These are phyloP conservation scores for Jaltomata sinuosa DNA, from an alignment of 257 asterid species.

Conservation along the genomic window DNA sequence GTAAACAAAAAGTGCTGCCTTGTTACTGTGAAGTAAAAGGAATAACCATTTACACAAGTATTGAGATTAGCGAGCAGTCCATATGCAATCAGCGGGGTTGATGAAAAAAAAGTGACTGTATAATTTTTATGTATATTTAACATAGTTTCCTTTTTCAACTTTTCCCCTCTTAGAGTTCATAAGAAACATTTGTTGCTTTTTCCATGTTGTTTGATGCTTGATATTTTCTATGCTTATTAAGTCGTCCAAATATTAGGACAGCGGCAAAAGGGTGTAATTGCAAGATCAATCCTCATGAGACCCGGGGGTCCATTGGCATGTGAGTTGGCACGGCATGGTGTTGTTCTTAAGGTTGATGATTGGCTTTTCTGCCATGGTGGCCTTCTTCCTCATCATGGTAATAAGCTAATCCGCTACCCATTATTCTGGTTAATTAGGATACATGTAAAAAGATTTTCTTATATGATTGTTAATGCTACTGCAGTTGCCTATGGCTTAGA, in stretches of 20 bases:
- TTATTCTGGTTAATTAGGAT: not conserved
- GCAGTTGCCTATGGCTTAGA: slow-evolving; percentile 87
- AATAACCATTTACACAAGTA: not conserved
- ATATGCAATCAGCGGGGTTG: not conserved
- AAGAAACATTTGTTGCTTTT: not conserved
- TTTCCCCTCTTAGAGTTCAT: not conserved
- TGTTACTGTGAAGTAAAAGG: not conserved
- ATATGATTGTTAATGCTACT: not conserved
- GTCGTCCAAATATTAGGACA: slow-evolving; percentile 76
- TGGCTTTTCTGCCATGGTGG: slow-evolving; percentile 99
- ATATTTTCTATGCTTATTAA: slow-evolving; percentile 21
- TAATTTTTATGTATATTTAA: not conserved
- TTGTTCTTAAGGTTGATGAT: slow-evolving; percentile 79
- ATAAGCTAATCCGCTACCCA: not conserved
- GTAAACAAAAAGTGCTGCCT: not conserved
- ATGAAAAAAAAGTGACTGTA: not conserved
- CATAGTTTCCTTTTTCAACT: not conserved
- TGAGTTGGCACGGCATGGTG: slow-evolving; percentile 72
- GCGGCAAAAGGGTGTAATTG: slow-evolving; percentile 88
- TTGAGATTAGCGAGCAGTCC: not conserved
- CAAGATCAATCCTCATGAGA: slow-evolving; percentile 81
- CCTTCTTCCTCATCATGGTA: slow-evolving; percentile 98
- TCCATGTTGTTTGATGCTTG: not conserved
- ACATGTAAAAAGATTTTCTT: not conserved
- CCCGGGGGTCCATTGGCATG: slow-evolving; percentile 90